phyloP scores from a whole-genome alignment of 331 rosid genomes.

The Rosa hybrid region DNA sequence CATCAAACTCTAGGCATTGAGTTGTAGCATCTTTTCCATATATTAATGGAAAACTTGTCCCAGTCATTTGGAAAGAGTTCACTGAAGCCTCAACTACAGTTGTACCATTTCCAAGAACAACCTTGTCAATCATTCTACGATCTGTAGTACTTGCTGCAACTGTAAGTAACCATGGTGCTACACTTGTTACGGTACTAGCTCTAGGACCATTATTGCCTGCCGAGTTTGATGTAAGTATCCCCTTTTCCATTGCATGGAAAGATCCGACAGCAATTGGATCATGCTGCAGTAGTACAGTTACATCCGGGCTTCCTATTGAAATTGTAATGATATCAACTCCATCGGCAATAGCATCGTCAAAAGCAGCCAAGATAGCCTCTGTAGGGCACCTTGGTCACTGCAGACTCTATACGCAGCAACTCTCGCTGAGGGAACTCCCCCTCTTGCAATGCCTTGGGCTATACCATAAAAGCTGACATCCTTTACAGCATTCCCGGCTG shows the following conservation, averaged over 20 bases:
- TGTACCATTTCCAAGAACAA: slow-evolving; percentile 36
- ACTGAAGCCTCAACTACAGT: slow-evolving; percentile 10
- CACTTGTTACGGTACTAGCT: no score
- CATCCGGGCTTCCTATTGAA: slow-evolving; percentile 8
- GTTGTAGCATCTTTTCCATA: neutral
- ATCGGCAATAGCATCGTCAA: slow-evolving; percentile 28
- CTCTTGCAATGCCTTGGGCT: slow-evolving; percentile 17
- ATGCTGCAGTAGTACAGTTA: neutral
- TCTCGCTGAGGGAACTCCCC: slow-evolving; percentile 15
- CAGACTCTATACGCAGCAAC: slow-evolving; percentile 14
- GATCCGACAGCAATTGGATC: slow-evolving; percentile 32
- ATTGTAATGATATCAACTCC: slow-evolving; percentile 23
- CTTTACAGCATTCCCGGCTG: slow-evolving; percentile 9
- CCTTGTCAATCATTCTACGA: slow-evolving; percentile 23
- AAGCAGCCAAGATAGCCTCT: slow-evolving; percentile 22
- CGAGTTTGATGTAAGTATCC: slow-evolving; percentile 11
- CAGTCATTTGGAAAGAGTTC: slow-evolving; percentile 13
- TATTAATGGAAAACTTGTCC: slow-evolving; percentile 21
- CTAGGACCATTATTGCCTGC: slow-evolving; percentile 41
- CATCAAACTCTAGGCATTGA: neutral
- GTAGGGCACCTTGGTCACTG: neutral
- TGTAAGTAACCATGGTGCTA: slow-evolving; percentile 35
- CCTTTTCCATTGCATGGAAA: slow-evolving; percentile 1
- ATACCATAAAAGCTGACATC: slow-evolving; percentile 8
- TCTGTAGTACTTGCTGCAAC: slow-evolving; percentile 36